Evolutionary conservation across 208 protist species (phyloP).

Genomic region (Leptomonas pyrrhocoris): DNA sequence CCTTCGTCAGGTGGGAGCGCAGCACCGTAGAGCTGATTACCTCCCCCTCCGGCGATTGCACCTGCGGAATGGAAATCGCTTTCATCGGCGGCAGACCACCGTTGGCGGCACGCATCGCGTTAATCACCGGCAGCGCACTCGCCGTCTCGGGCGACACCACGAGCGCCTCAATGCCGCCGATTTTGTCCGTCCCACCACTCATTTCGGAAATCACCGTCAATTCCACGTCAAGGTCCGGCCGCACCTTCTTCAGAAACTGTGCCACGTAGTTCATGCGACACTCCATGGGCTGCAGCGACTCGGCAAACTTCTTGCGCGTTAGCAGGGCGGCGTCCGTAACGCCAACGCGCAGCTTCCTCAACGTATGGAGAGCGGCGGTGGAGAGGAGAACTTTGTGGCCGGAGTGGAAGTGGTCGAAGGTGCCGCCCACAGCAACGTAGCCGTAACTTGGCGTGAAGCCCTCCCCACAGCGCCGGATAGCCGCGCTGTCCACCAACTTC

Average conservation of each 20-base stretch:
- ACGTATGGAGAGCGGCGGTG: slow-evolving; percentile 66
- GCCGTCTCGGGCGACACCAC: slow-evolving; percentile 84
- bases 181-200: slow-evolving; percentile 73
- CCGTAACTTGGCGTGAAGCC: slow-evolving; percentile 70
- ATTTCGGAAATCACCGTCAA: slow-evolving; percentile 68
- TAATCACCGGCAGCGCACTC: slow-evolving; percentile 55
- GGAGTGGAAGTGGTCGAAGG: slow-evolving; percentile 89
- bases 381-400: slow-evolving; percentile 91
- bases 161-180: slow-evolving; percentile 68
- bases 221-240: slow-evolving; percentile 63
- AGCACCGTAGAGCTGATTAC: slow-evolving; percentile 76
- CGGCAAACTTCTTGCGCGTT: slow-evolving; percentile 64
- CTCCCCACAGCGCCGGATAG: slow-evolving; percentile 8
- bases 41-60: slow-evolving; percentile 40
- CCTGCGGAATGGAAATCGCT: slow-evolving; percentile 66
- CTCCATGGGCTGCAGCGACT: slow-evolving; percentile 74
- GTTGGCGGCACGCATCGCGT: slow-evolving; percentile 60
- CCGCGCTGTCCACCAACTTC: slow-evolving; percentile 19
- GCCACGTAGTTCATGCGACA: slow-evolving; percentile 48
- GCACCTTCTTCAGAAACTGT: slow-evolving; percentile 57
- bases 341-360: slow-evolving; percentile 67
- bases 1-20: slow-evolving; percentile 32
- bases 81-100: slow-evolving; percentile 51
- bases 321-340: slow-evolving; percentile 69
- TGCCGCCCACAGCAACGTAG: slow-evolving; percentile 88